These are phyloP conservation scores for Pugionium cornutum DNA, from an alignment of 345 rosid genomes.

Conservation along the genomic window DNA sequence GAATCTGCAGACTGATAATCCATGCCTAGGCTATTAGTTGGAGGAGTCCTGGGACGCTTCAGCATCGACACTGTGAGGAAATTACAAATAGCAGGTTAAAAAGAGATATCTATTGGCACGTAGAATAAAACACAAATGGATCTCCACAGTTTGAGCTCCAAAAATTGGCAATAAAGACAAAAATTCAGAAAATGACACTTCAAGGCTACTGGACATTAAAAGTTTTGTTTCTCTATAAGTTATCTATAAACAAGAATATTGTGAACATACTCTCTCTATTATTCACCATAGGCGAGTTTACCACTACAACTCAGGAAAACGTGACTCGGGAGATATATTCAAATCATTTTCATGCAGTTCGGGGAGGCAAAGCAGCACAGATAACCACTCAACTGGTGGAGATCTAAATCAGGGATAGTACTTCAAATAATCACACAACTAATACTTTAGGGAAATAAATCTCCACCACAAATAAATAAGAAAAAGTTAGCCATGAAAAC, in stretches of 20 bases:
- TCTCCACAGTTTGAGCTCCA: conserved; percentile 6
- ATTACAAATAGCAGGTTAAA: conserved; percentile 13
- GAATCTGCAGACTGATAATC: conserved; percentile 78
- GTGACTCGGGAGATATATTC: not conserved
- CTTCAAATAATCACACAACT: not conserved
- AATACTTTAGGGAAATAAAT: not conserved
- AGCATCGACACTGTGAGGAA: conserved; percentile 56
- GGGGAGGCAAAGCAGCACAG: not conserved
- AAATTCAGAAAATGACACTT: not conserved
- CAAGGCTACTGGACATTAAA: conserved; percentile 9
- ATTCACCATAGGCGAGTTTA: conserved; percentile 1
- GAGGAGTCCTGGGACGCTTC: conserved; percentile 65
- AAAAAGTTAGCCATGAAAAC: not conserved
- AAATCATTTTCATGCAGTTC: not conserved
- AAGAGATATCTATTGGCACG: conserved; percentile 3
- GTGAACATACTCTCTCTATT: not conserved
- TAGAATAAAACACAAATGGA: conserved; percentile 3
- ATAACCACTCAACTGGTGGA: not conserved
- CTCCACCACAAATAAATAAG: conserved; percentile 2
- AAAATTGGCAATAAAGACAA: conserved; percentile 1
- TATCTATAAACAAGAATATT: conserved; percentile 6
- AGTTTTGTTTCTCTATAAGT: not conserved
- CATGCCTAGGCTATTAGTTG: conserved; percentile 52
- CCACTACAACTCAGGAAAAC: conserved; percentile 9
- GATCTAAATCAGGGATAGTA: not conserved